Conservation (phyloP, 2,329 filamentous ascomycete species). For the Cadophora luteo-olivacea region DNA sequence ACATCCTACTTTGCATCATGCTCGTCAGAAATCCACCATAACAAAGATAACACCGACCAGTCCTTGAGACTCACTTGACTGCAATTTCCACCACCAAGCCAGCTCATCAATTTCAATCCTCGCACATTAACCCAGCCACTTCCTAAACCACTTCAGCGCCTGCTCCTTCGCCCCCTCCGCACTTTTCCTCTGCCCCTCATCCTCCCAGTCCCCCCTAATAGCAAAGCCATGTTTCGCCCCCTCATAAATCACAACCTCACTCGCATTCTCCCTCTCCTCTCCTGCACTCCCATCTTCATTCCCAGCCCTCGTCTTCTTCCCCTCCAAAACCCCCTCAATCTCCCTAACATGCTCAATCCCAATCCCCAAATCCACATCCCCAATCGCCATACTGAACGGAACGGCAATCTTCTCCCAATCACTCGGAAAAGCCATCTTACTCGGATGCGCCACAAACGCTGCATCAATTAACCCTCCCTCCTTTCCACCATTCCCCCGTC, state of each 20-base stretch:
- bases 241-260: conserved; percentile 10
- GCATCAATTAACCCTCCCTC: conserved; percentile 51
- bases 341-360: conserved; percentile 32
- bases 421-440: conserved; percentile 51
- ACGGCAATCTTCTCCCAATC: conserved; percentile 50
- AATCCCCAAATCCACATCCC: conserved; percentile 51
- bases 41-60: no score
- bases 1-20: no score
- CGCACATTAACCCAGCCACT: not conserved
- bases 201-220: not conserved
- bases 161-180: conserved; percentile 8
- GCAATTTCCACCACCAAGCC: no score
- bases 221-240: conserved; percentile 17
- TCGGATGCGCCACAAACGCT: conserved; percentile 59
- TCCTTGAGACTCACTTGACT: no score
- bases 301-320: conserved; percentile 27
- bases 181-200: conserved; percentile 6
- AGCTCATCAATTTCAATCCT: no score
- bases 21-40: no score
- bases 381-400: conserved; percentile 55
- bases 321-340: conserved; percentile 37
- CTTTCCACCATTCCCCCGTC: not conserved
- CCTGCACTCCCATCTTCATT: no score
- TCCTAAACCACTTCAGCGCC: conserved; percentile 3
- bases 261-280: not conserved